Evolutionary conservation across 306 rosid genomes (phyloP).

Genomic region (Canavalia ensiformis): DNA sequence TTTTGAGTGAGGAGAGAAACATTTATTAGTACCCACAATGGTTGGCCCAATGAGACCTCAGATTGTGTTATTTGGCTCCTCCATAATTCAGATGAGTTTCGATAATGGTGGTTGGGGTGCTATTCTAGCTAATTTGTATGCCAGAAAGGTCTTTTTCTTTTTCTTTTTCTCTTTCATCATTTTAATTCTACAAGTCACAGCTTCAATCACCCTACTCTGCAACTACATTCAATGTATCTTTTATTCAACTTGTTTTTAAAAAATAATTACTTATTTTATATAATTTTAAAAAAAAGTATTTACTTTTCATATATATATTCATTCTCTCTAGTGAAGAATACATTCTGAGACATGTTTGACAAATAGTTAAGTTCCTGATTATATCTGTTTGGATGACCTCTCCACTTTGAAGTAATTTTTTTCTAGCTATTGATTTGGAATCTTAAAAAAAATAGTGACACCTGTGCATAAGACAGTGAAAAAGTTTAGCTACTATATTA

Average conservation of each 20-base stretch:
- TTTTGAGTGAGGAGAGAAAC: conserved; percentile 23
- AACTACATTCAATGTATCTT: neutral
- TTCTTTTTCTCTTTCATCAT: neutral
- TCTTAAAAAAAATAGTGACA: neutral
- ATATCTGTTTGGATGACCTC: too few species aligned
- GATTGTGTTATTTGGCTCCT: conserved; percentile 90
- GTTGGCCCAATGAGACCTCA: conserved; percentile 83
- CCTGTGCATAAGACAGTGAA: neutral
- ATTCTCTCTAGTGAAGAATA: too few species aligned
- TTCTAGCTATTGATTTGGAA: too few species aligned
- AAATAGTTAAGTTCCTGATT: too few species aligned
- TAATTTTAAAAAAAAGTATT: too few species aligned
- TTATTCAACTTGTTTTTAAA: too few species aligned
- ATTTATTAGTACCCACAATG: conserved; percentile 50
- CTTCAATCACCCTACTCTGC: neutral
- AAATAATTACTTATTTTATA: too few species aligned
- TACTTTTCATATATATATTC: too few species aligned
- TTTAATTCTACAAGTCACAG: neutral
- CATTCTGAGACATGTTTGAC: too few species aligned
- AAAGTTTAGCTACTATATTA: neutral
- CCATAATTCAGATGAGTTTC: conserved; percentile 71
- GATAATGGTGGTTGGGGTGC: conserved; percentile 80
- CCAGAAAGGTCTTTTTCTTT: conserved; percentile 68
- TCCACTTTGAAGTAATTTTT: too few species aligned
- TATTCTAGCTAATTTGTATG: conserved; percentile 70